Evolutionary conservation across 2,329 filamentous ascomycete genomes (phyloP), one percentile per base, ranked within the genome.

Genomic region (Diaporthe sp.): DNA sequence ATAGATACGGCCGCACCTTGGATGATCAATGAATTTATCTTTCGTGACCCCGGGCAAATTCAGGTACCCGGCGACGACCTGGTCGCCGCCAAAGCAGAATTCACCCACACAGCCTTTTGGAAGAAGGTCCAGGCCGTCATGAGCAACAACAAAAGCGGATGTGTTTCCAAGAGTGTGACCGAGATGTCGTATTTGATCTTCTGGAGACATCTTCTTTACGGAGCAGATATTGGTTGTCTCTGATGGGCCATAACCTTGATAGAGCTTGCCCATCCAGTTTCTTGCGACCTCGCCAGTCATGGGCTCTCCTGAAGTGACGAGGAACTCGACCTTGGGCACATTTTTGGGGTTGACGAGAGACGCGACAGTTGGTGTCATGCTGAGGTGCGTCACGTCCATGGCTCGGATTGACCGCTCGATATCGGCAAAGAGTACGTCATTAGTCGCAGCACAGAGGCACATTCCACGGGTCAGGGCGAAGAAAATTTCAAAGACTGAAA

Each of bases 221-320:
- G 94, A 95, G 83, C 94, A 97, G 28, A 98, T 95, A 78, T 98
- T 97, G 1, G 95, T 97, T 0, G 94, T 95, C 82, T 97, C 95
- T 0, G 94, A 95, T 0, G 95, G 94, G 0, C 95, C 95, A 77
- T 98, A 98, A 0, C 92, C 95, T 85, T 97, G 93, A 82, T 92
- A 95, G 0, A 98, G 86, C 20, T 92, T 89, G 53, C 85, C 87
- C 0, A 88, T 88, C 96, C 96, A 98, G 47, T 87, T 87, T 1
- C 89, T 86, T 55, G 93, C 90, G 0, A 98, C 94, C 47, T 90
- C 90, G 49, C 92, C 89, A 0, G 93, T 96, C 84, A 98, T 88
- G 0, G 93, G 90, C 83, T 98, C 95, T 4, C 95, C 95, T 1
- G 94, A 93, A 1, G 94, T 95, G 17, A 97, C 93, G 3, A 98